A percentile compares a stretch with the other conserved stretches of the same genome.
These are phyloP conservation scores for Lithohypha guttulata DNA, from an alignment of 2,329 filamentous ascomycete genomes.

Conservation along the genomic window DNA sequence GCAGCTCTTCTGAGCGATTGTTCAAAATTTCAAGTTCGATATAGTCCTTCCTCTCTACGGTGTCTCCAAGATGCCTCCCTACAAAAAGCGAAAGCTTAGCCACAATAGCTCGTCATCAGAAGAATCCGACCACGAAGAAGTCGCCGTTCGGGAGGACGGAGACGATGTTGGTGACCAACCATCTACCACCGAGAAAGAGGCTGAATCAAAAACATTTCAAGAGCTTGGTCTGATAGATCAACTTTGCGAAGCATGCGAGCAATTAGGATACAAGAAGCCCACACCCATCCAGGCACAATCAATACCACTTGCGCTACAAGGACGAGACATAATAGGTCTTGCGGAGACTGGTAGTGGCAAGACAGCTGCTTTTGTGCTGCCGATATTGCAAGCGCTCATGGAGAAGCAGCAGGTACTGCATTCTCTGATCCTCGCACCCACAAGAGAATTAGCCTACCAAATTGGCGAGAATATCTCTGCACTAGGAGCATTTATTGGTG, in stretches of 20 bases:
- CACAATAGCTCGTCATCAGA: constrained; percentile 10
- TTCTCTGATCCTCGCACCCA: constrained; percentile 83
- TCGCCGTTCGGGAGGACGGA: no score
- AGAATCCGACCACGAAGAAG: neutral
- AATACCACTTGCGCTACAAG: constrained; percentile 68
- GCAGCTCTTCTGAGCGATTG: neutral
- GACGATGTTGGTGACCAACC: constrained; percentile 3
- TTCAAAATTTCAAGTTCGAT: neutral
- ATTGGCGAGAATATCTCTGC: constrained; percentile 82
- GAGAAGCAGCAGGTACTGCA: constrained; percentile 78
- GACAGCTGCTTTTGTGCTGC: constrained; percentile 87
- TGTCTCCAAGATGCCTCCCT: constrained; percentile 25
- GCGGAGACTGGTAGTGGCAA: constrained; percentile 95
- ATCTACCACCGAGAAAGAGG: constrained; percentile 5
- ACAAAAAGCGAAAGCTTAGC: constrained; percentile 33
- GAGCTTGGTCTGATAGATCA: constrained; percentile 67
- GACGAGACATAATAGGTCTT: constrained; percentile 80
- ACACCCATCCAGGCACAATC: constrained; percentile 82
- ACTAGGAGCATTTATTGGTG: constrained; percentile 75
- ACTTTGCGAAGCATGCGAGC: constrained; percentile 76
- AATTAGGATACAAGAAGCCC: constrained; percentile 70
- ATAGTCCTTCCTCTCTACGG: no score
- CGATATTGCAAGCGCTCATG: constrained; percentile 82
- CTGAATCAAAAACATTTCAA: constrained; percentile 37
- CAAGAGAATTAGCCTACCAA: constrained; percentile 84